phyloP scores from a whole-genome alignment of 371 early-diverging fungal species.

The Rhizopus stolonifer region DNA sequence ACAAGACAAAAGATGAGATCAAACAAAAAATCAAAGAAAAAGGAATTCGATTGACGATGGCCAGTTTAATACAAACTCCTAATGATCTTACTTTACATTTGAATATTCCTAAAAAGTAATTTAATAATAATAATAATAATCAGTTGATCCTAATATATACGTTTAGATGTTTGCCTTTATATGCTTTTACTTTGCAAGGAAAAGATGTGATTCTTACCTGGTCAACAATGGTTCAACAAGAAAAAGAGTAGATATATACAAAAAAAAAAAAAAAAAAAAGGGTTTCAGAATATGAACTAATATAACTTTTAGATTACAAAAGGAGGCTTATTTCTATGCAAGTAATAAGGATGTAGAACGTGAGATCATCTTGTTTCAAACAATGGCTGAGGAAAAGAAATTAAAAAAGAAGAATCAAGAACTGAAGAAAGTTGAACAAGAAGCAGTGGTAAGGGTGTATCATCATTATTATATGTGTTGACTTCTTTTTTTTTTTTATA shows the following conservation, averaged over 20 bases:
- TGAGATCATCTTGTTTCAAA: slow-evolving; percentile 13
- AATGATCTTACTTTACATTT: neutral
- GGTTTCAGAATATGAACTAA: slow-evolving; percentile 10
- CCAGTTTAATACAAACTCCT: neutral
- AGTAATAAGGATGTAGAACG: slow-evolving; percentile 7
- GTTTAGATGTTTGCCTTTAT: slow-evolving; percentile 21
- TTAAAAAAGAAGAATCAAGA: no score
- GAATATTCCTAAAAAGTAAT: neutral
- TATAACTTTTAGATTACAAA: slow-evolving; percentile 7
- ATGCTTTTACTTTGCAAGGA: slow-evolving; percentile 34
- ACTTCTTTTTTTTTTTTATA: neutral
- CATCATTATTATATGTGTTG: neutral
- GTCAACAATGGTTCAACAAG: slow-evolving; percentile 10
- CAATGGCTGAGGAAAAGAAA: neutral
- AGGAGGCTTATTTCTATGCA: neutral
- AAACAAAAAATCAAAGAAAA: neutral
- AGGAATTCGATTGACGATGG: neutral
- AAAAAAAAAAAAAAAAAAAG: slow-evolving; percentile 2
- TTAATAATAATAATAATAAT: neutral
- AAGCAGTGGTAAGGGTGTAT: neutral
- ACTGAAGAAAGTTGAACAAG: no score
- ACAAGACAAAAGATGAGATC: slow-evolving; percentile 1
- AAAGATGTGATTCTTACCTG: slow-evolving; percentile 26
- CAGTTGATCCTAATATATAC: no score
- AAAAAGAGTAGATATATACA: slow-evolving; percentile 3